phyloP scores from a whole-genome alignment of 106 monocot genomes.

The Platanthera zijinensis region DNA sequence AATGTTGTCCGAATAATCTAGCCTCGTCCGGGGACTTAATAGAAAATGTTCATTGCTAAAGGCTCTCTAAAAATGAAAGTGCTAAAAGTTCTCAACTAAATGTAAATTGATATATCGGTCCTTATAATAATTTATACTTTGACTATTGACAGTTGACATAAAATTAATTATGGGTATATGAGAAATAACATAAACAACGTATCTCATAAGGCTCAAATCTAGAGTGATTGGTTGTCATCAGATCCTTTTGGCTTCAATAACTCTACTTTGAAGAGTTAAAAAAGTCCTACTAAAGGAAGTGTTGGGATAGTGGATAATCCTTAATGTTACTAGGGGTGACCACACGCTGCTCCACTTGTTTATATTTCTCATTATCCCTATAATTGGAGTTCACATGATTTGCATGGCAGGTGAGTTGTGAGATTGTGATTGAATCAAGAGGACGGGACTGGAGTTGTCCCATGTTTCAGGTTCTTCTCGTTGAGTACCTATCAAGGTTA shows the following conservation, averaged over 20 bases:
- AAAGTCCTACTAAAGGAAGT: not conserved
- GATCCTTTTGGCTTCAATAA: not conserved
- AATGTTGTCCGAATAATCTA: too few species aligned
- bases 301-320: too few species aligned
- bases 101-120: not conserved
- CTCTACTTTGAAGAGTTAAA: not conserved
- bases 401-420: too few species aligned
- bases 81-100: not conserved
- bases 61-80: not conserved
- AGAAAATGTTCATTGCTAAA: not conserved
- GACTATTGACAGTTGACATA: not conserved
- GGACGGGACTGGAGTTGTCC: too few species aligned
- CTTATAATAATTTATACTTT: not conserved
- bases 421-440: too few species aligned
- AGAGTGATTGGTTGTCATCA: not conserved
- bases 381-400: too few species aligned
- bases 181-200: not conserved
- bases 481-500: too few species aligned
- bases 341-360: too few species aligned
- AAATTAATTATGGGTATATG: not conserved
- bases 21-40: too few species aligned
- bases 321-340: too few species aligned
- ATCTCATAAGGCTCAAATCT: not conserved
- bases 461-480: too few species aligned
- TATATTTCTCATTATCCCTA: too few species aligned